Evolutionary conservation across 73 alveolate species (phyloP).

Genomic region (Paramecium bursaria): DNA sequence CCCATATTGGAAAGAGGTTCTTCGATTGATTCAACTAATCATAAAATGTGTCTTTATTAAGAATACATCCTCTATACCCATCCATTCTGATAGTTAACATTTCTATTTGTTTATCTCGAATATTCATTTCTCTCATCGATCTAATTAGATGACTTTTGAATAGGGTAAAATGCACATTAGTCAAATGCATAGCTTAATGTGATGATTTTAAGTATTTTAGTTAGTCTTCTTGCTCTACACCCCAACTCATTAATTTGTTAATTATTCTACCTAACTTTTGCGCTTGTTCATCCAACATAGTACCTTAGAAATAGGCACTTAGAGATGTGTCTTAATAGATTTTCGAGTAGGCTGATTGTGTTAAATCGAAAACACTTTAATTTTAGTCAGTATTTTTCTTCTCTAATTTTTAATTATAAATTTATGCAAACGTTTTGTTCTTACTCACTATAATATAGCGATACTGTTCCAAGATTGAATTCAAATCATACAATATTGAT

Average conservation of each 20-base stretch:
- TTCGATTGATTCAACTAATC: conserved; percentile 7
- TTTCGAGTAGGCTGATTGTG: not conserved
- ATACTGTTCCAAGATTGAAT: conserved; percentile 49
- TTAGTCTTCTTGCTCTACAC: not conserved
- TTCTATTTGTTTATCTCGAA: conserved; percentile 7
- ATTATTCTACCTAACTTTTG: conserved; percentile 28
- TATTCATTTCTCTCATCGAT: conserved; percentile 42
- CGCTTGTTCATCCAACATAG: conserved; percentile 2
- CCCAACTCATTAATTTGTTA: conserved; percentile 34
- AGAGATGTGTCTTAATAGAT: not conserved
- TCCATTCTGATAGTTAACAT: conserved; percentile 40
- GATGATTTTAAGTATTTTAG: not conserved
- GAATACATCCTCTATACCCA: conserved; percentile 52
- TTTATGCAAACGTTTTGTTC: conserved; percentile 24
- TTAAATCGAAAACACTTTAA: not conserved
- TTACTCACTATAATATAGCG: not conserved
- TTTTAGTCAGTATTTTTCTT: not conserved
- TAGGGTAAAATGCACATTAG: conserved; percentile 36
- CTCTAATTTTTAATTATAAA: conserved; percentile 28
- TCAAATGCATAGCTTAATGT: conserved; percentile 2
- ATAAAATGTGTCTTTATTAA: conserved; percentile 5
- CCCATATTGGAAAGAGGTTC: not conserved
- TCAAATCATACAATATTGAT: no score
- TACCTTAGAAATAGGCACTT: not conserved
- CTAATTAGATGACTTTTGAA: not conserved